Conservation (phyloP, 208 protist species). For the Leishmania amazonensis region DNA sequence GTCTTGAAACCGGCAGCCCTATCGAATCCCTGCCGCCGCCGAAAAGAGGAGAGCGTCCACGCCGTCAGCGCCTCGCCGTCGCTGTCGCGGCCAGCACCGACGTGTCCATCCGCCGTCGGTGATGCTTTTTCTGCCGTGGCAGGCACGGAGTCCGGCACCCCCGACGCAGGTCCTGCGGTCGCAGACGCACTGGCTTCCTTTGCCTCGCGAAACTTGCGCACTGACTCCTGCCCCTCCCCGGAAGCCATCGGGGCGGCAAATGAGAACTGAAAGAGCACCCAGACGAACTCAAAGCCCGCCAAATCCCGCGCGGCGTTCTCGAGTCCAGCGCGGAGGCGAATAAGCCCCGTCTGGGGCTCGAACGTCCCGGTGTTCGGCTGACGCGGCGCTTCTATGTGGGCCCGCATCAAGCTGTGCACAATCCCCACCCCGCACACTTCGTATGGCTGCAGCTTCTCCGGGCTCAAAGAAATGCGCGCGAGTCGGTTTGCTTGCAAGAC, state of each 20-base stretch:
- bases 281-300: slow-evolving; percentile 88
- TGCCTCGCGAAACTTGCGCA: slow-evolving; percentile 30
- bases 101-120: not conserved
- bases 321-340: slow-evolving; percentile 72
- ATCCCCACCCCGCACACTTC: slow-evolving; percentile 79
- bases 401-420: slow-evolving; percentile 86
- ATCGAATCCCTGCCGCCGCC: slow-evolving; percentile 61
- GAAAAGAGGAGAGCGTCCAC: slow-evolving; percentile 27
- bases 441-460: slow-evolving; percentile 76
- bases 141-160: not conserved
- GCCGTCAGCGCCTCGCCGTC: not conserved
- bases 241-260: slow-evolving; percentile 73
- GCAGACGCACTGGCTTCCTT: not conserved
- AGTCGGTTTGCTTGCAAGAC: slow-evolving; percentile 74
- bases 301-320: slow-evolving; percentile 89
- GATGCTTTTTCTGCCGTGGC: not conserved
- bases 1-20: slow-evolving; percentile 74
- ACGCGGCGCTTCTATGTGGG: slow-evolving; percentile 77
- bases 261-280: slow-evolving; percentile 92
- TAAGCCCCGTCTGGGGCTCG: slow-evolving; percentile 82
- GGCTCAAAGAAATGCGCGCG: slow-evolving; percentile 66
- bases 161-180: not conserved
- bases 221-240: slow-evolving; percentile 50
- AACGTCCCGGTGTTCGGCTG: slow-evolving; percentile 83
- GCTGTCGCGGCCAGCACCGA: not conserved